Evolutionary conservation across 208 protist species (phyloP), one percentile per base, ranked within the genome.

Genomic region (Leishmania gerbilli): DNA sequence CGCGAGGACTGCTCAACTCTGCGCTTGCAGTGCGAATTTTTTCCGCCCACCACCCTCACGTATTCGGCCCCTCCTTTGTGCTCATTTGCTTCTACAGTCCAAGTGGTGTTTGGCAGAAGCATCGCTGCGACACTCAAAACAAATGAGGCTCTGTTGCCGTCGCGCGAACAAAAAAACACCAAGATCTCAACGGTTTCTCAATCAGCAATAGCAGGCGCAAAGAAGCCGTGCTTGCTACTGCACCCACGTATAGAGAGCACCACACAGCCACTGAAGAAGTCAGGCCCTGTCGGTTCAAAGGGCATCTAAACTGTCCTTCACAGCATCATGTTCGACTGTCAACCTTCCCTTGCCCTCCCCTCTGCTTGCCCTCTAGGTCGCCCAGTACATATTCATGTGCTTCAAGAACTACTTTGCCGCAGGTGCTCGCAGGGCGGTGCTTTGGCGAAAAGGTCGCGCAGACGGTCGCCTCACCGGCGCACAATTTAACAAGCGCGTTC

Each of bases 371-470:
- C 24, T 8, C 51, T 34, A 62, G 17, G 40, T 60, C 7, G 3
- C 34, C 7, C 51, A 60, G n/a, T 37, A 19, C 45, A 56, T 47
- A 45, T 47, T 31, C 6, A 93, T 91, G 88, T 40, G 84, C 4
- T 93, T 93, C 72, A 89, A 90, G 60, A 87, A 90, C 71, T 93
- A 86, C 75, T 91, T 90, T 68, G 64, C 77, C 42, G 84, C 83
- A 4, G 60, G 79, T 24, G 77, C 82, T n/a, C 76, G 82, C 7
- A 76, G 76, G 4, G 68, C 64, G 21, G 40, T 72, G 40, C n/a
- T 84, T 19, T 80, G 75, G 24, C 76, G 34, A 21, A 90, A 85
- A 82, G 89, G 89, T 11, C 81, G 84, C 51, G n/a, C 78, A 34
- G 83, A 90, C 37, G 89, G 89, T 6, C 81, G 87, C 21, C 40